Conservation (phyloP, 106 monocot genomes). For the Allium cepa region DNA sequence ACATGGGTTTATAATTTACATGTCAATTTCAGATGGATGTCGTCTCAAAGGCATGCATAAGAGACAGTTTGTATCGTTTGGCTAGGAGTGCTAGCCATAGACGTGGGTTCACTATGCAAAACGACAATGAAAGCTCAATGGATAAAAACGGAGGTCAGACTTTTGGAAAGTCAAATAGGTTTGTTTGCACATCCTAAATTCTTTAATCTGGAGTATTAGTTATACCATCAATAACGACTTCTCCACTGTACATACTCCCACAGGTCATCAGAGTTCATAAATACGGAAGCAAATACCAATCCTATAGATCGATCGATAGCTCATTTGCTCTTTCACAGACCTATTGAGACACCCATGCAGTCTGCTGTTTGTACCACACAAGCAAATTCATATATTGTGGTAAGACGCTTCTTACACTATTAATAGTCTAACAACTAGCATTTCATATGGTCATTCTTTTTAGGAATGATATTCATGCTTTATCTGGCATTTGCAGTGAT, state of each 20-base stretch:
- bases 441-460: no score
- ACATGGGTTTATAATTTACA: not conserved
- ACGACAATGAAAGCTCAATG: conserved; percentile 3
- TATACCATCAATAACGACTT: no score
- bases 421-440: no score
- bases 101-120: conserved; percentile 21
- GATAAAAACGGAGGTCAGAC: conserved; percentile 3
- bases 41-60: conserved; percentile 57
- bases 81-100: conserved; percentile 68
- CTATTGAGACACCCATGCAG: not conserved
- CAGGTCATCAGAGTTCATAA: conserved; percentile 6
- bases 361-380: not conserved
- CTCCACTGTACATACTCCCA: not conserved
- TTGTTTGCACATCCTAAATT: not conserved
- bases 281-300: conserved; percentile 10
- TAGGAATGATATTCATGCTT: no score
- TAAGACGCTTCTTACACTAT: no score
- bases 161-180: conserved; percentile 30
- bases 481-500: no score
- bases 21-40: conserved; percentile 58
- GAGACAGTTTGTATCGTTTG: conserved; percentile 85
- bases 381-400: no score
- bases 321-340: conserved; percentile 15
- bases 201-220: no score
- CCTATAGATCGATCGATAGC: conserved; percentile 16